Conservation (phyloP, 768 basidiomycete species). For the Coprinopsis marcescibilis region DNA sequence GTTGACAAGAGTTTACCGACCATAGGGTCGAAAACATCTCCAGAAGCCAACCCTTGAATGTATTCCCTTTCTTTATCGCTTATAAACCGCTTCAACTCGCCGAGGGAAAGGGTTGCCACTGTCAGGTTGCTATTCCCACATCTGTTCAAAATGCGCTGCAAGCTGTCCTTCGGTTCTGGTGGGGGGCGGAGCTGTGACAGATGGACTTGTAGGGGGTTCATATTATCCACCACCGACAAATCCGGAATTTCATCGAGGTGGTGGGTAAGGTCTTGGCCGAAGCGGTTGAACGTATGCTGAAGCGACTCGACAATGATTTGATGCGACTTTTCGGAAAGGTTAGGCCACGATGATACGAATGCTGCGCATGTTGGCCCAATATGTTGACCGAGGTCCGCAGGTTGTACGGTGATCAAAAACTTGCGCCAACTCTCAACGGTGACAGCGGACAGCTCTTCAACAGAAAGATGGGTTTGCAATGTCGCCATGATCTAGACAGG, state of each 20-base stretch:
- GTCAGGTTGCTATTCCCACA: conserved; percentile 73
- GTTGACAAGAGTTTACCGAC: conserved; percentile 63
- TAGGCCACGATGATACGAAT: conserved; percentile 71
- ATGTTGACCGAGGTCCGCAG: conserved; percentile 72
- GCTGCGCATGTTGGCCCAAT: conserved; percentile 85
- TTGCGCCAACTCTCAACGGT: conserved; percentile 75
- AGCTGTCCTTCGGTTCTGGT: conserved; percentile 47
- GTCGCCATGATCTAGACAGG: conserved; percentile 86
- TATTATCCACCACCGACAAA: conserved; percentile 64
- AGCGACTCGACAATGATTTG: conserved; percentile 54
- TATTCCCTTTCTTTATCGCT: conserved; percentile 40
- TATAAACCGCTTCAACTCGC: conserved; percentile 71
- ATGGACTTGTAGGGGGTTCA: conserved; percentile 36
- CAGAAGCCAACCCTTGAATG: conserved; percentile 61
- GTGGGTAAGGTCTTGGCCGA: conserved; percentile 45
- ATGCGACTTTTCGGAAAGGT: conserved; percentile 48
- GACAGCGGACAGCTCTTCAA: conserved; percentile 69
- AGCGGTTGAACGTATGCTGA: conserved; percentile 61
- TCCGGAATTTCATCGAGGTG: conserved; percentile 79
- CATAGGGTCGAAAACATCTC: conserved; percentile 79
- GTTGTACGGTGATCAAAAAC: conserved; percentile 65
- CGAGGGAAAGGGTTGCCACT: conserved; percentile 66
- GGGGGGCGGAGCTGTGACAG: conserved; percentile 40
- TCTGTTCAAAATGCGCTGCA: conserved; percentile 69
- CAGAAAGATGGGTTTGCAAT: conserved; percentile 80